Percentiles rank a stretch among this genome's conserved stretches.
These are phyloP conservation scores for Solanum pimpinellifolium DNA, from an alignment of 257 asterid genomes.

Conservation along the genomic window DNA sequence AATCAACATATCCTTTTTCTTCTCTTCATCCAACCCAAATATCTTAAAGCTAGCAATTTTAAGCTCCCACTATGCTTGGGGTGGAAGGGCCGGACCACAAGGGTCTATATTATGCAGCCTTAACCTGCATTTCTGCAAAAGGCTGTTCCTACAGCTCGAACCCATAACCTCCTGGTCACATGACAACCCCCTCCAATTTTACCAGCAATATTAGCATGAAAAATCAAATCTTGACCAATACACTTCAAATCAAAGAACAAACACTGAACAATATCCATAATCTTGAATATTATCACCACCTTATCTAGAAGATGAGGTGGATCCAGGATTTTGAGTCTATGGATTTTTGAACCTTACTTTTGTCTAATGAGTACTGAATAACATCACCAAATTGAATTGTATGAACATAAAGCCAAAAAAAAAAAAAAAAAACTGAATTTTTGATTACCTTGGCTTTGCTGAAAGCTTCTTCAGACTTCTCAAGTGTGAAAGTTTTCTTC, in stretches of 20 bases:
- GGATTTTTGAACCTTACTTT: neutral
- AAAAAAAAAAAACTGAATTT: neutral
- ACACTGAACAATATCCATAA: neutral
- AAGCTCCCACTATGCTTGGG: neutral
- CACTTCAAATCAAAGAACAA: neutral
- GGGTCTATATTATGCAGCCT: neutral
- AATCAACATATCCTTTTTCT: neutral
- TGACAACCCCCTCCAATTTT: neutral
- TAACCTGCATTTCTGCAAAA: neutral
- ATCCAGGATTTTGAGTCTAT: neutral
- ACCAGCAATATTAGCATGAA: neutral
- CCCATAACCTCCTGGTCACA: neutral
- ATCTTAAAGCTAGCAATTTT: neutral
- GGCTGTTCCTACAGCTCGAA: neutral
- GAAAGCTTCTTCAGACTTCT: slow-evolving; percentile 94
- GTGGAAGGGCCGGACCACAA: neutral
- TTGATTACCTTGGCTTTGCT: slow-evolving; percentile 68
- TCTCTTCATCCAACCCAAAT: neutral
- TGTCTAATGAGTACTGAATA: neutral
- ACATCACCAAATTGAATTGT: neutral
- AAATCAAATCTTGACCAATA: neutral
- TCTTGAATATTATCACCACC: neutral
- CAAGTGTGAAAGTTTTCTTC: slow-evolving; percentile 65
- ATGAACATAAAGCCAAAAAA: neutral
- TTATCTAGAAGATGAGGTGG: neutral